Evolutionary conservation across 495 filamentous ascomycete species (phyloP).

Genomic region (Haplographium delicatum): DNA sequence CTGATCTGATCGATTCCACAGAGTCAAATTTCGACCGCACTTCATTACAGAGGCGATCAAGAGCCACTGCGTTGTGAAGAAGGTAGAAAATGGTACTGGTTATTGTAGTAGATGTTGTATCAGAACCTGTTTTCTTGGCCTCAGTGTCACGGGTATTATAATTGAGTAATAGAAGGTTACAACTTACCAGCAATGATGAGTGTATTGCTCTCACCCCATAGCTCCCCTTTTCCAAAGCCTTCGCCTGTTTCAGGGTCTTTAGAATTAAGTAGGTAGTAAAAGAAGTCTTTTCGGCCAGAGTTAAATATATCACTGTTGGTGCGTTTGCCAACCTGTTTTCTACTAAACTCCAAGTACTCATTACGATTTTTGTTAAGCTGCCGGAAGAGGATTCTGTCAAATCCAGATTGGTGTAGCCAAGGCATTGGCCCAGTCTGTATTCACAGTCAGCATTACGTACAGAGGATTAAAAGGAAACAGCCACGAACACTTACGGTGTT

Average conservation of each 20-base stretch:
- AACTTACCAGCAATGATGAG: constrained; percentile 54
- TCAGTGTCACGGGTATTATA: too few relatives aligned
- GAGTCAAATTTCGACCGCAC: constrained; percentile 42
- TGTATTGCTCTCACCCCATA: constrained; percentile 66
- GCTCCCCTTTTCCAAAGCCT: constrained; percentile 58
- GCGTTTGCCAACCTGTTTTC: neutral
- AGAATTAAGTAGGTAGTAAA: constrained; percentile 51
- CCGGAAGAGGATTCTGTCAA: neutral
- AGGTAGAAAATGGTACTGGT: constrained; percentile 62
- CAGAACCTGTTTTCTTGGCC: too few relatives aligned
- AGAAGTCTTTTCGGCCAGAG: constrained; percentile 51
- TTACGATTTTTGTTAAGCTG: neutral
- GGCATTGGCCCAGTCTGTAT: too few relatives aligned
- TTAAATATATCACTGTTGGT: too few relatives aligned
- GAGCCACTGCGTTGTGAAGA: constrained; percentile 44
- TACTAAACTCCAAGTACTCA: neutral
- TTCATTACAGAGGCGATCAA: constrained; percentile 43
- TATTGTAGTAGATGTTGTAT: constrained; percentile 60
- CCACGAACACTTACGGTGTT: neutral
- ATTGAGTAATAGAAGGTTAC: too few relatives aligned
- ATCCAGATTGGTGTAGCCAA: too few relatives aligned
- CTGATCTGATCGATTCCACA: constrained; percentile 42
- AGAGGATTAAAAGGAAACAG: too few relatives aligned
- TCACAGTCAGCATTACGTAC: too few relatives aligned
- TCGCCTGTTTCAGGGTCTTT: constrained; percentile 55